Conservation (phyloP, 148 eudicot genomes). For the Heliamphora exappendiculata region DNA sequence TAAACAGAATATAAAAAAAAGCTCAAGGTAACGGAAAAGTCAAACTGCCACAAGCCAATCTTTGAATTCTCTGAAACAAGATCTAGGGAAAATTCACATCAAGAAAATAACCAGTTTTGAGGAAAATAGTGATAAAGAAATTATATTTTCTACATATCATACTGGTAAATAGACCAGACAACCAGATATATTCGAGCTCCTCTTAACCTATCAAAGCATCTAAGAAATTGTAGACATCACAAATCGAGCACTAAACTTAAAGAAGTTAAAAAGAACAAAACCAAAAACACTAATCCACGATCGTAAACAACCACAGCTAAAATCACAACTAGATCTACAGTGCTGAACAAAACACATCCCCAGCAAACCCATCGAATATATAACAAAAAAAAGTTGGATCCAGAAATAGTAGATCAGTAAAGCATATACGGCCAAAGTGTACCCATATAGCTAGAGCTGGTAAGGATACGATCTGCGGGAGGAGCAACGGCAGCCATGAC, state of each 20-base stretch:
- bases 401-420: background rate
- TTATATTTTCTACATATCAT: too few species aligned
- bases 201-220: background rate
- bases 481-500: conserved; percentile 52
- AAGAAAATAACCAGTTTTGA: background rate
- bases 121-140: background rate
- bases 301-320: background rate
- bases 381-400: too few species aligned
- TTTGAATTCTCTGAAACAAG: background rate
- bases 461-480: conserved; percentile 55
- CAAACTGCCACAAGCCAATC: background rate
- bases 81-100: background rate
- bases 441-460: background rate
- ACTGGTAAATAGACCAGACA: too few species aligned
- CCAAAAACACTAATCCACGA: background rate
- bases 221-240: background rate
- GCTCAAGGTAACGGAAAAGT: background rate
- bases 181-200: background rate
- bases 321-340: background rate
- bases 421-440: background rate
- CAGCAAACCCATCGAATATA: too few species aligned
- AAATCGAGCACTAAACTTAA: background rate
- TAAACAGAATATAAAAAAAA: background rate
- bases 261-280: background rate
- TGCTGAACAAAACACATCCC: too few species aligned